phyloP scores from a whole-genome alignment of 495 filamentous ascomycete species.

The Jackrogersella multiformis region DNA sequence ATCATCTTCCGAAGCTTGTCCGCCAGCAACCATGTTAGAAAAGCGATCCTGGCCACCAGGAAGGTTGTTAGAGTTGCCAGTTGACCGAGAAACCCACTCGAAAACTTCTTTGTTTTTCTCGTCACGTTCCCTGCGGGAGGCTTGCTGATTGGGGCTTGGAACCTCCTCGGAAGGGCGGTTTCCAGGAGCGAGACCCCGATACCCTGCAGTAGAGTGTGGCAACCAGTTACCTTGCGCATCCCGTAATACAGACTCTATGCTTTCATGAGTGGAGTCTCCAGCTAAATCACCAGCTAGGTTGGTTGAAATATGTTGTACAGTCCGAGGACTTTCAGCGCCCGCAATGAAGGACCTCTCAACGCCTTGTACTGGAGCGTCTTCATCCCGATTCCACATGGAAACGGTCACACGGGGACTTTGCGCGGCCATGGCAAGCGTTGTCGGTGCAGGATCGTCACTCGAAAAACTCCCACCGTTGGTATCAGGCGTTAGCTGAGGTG shows the following conservation, averaged over 20 bases:
- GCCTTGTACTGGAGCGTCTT: constrained; percentile 42
- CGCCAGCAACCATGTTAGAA: constrained; percentile 19
- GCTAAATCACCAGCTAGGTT: constrained; percentile 44
- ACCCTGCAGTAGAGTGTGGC: constrained; percentile 48
- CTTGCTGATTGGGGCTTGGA: constrained; percentile 54
- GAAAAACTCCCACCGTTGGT: constrained; percentile 58
- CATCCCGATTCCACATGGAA: constrained; percentile 57
- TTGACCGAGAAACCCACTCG: constrained; percentile 51
- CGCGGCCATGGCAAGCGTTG: constrained; percentile 48
- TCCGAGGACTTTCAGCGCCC: constrained; percentile 28
- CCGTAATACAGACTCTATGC: constrained; percentile 29
- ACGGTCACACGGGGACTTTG: constrained; percentile 61
- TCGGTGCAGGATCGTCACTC: constrained; percentile 55
- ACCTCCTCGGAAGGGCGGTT: constrained; percentile 51
- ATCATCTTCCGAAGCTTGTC: constrained; percentile 43
- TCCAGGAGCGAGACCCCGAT: constrained; percentile 55
- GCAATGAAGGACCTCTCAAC: constrained; percentile 42
- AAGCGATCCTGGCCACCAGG: constrained; percentile 11
- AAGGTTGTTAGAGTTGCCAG: constrained; percentile 12
- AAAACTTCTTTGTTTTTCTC: constrained; percentile 55
- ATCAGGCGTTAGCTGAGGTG: constrained; percentile 57
- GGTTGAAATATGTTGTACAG: constrained; percentile 29
- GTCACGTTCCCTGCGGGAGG: constrained; percentile 42
- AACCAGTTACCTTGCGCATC: constrained; percentile 53
- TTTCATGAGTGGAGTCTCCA: constrained; percentile 22